A percentile compares a stretch with the other conserved stretches of the same genome.
Evolutionary conservation across 345 rosid species (phyloP).

Genomic region (Sisymbrium irio): DNA sequence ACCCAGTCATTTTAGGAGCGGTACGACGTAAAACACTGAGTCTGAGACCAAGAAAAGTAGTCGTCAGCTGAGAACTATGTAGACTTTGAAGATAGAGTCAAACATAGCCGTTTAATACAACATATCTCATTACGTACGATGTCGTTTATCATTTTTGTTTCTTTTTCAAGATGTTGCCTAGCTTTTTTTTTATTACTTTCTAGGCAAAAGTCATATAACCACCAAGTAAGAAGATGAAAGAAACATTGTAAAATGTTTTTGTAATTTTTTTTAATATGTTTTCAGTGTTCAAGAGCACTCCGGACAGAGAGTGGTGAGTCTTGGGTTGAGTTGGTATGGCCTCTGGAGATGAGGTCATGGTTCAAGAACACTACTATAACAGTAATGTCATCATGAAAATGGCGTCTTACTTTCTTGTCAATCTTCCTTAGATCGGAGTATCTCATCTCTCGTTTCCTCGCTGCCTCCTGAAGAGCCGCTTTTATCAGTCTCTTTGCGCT

Average conservation of each 20-base stretch:
- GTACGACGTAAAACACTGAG: background rate
- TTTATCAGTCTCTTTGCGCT: slow-evolving; percentile 83
- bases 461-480: slow-evolving; percentile 91
- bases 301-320: slow-evolving; percentile 57
- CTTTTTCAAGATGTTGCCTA: slow-evolving; percentile 9
- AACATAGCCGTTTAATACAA: slow-evolving; percentile 24
- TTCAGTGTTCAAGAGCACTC: slow-evolving; percentile 61
- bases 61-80: background rate
- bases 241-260: slow-evolving; percentile 25
- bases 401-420: slow-evolving; percentile 85
- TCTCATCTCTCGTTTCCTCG: slow-evolving; percentile 81
- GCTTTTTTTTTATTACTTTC: slow-evolving; percentile 4
- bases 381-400: slow-evolving; percentile 94
- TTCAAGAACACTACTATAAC: slow-evolving; percentile 82
- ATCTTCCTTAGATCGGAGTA: slow-evolving; percentile 84
- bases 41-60: background rate
- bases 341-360: slow-evolving; percentile 73
- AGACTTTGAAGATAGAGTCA: slow-evolving; percentile 1
- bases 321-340: slow-evolving; percentile 34
- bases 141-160: background rate
- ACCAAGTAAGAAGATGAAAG: slow-evolving; percentile 26
- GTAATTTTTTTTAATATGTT: background rate
- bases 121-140: slow-evolving; percentile 20
- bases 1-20: background rate
- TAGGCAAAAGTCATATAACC: slow-evolving; percentile 33